Base-by-base conservation (phyloP, 2,329 filamentous ascomycete genomes). In the Cercospora sp. region DNA sequence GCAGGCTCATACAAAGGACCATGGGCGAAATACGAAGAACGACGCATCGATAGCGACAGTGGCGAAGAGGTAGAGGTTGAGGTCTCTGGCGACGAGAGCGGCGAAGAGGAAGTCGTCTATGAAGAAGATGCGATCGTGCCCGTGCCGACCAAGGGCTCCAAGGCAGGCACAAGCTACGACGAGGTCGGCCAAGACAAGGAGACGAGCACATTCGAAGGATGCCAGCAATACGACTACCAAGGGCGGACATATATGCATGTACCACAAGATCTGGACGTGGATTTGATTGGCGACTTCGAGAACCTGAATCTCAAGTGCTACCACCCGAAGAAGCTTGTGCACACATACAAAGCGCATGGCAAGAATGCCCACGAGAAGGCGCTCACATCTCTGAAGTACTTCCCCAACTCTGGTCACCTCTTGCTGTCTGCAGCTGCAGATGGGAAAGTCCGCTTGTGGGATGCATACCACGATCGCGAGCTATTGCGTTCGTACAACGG, bases 221-320 rank as follows among this genome's bases (percentile, higher is more conserved):
- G 86, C 48, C 85, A 91, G 77, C 84, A 95, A 80, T 90, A 89
- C 83, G 95, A 99, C 79, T 99, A 99, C 82, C 91, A 96, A 79
- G 95, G 95, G 59, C 86, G 95, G 72, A 97, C 94, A 36, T 99
- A 97, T 79, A 97, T 99, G 94, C 95, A 99, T 80, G 86, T 98
- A 57, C 95, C 95, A 3, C 93, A 93, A 79, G 94, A 97, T 78
- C 82, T 97, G 80, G 92, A 93, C 76, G 84, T 97, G 78, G 91
- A 97, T 78, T 84, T 99, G 74, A 79, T 85, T 55, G 92, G 91
- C 74, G 93, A 90, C 76, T 80, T 88, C 77, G 94, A 94, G 77
- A 98, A 97, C 79, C 65, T 78, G 57, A 74, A 71, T 51, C 64
- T 78, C 57, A 77, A 77, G 63, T 78, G 77, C 74, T 99, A 89